Conservation (phyloP, 2,329 filamentous ascomycete species). For the Sordariomycetes sp. region DNA sequence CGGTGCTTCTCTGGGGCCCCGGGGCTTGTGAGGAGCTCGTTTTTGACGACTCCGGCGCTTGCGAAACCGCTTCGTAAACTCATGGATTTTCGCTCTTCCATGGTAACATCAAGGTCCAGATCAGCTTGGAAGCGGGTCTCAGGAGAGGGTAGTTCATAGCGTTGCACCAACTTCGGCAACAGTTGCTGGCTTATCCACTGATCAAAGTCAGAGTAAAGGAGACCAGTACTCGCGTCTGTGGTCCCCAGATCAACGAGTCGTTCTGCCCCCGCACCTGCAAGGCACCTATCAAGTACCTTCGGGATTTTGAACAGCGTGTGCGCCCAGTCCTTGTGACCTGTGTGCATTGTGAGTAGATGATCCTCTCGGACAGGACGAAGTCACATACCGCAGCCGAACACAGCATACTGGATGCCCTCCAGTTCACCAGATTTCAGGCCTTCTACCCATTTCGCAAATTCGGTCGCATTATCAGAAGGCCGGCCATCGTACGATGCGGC, state of each 20-base stretch:
- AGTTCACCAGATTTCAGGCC: slow-evolving; percentile 33
- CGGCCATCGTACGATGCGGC: slow-evolving; percentile 62
- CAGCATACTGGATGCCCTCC: slow-evolving; percentile 46
- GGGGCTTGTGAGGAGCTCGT: slow-evolving; percentile 33
- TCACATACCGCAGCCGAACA: slow-evolving; percentile 65
- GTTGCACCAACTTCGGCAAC: slow-evolving; percentile 32
- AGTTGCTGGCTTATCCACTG: slow-evolving; percentile 47
- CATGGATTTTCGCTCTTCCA: slow-evolving; percentile 41
- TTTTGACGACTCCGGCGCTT: slow-evolving; percentile 47
- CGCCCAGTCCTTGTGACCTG: slow-evolving; percentile 40
- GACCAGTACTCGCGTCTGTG: slow-evolving; percentile 46
- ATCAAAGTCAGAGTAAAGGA: slow-evolving; percentile 54
- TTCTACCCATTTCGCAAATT: slow-evolving; percentile 57
- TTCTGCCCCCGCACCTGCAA: slow-evolving; percentile 19
- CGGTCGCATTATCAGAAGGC: slow-evolving; percentile 57
- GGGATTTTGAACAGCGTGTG: slow-evolving; percentile 55
- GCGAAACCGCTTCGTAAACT: slow-evolving; percentile 49
- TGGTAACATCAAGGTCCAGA: slow-evolving; percentile 28
- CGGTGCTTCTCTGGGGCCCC: slow-evolving; percentile 45
- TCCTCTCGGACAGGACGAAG: too few relatives aligned
- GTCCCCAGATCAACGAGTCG: slow-evolving; percentile 31
- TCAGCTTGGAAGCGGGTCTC: background rate
- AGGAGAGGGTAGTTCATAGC: slow-evolving; percentile 33
- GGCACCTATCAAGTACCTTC: slow-evolving; percentile 40
- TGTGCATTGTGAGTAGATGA: too few relatives aligned